A percentile compares a stretch with the other conserved stretches of the same genome.
Conservation (phyloP, 2,329 filamentous ascomycete species). For the Phialophora expanda region DNA sequence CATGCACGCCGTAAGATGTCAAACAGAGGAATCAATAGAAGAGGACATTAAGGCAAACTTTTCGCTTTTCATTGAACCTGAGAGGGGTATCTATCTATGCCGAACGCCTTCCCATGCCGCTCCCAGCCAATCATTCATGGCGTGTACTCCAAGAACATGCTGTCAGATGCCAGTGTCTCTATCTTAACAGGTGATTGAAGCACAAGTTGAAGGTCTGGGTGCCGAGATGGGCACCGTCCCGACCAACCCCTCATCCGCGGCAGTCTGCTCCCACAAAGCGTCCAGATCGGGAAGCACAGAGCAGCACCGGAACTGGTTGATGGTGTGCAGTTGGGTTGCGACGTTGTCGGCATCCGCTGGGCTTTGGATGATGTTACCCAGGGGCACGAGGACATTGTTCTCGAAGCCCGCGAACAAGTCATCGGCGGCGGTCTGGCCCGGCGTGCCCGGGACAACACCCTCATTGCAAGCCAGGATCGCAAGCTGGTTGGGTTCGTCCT, state of each 20-base stretch:
- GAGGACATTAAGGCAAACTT: no score
- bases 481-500: slow-evolving; percentile 25
- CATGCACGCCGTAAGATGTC: no score
- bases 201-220: slow-evolving; percentile 20
- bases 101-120: not conserved
- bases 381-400: slow-evolving; percentile 19
- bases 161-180: not conserved
- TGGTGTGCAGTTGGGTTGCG: slow-evolving; percentile 10
- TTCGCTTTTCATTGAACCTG: no score
- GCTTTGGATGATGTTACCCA: slow-evolving; percentile 19
- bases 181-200: slow-evolving; percentile 19
- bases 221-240: slow-evolving; percentile 13
- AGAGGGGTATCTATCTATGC: no score
- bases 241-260: slow-evolving; percentile 24
- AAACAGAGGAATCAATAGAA: no score
- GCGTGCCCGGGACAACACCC: slow-evolving; percentile 13
- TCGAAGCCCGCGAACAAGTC: slow-evolving; percentile 21
- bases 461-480: slow-evolving; percentile 20
- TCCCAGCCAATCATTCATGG: not conserved
- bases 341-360: slow-evolving; percentile 17
- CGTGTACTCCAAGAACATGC: not conserved
- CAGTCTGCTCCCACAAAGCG: slow-evolving; percentile 19
- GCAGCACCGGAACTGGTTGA: slow-evolving; percentile 30
- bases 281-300: slow-evolving; percentile 25
- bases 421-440: slow-evolving; percentile 18